Evolutionary conservation across 2,329 filamentous ascomycete genomes (phyloP).

Genomic region (Lachnellula occidentalis): DNA sequence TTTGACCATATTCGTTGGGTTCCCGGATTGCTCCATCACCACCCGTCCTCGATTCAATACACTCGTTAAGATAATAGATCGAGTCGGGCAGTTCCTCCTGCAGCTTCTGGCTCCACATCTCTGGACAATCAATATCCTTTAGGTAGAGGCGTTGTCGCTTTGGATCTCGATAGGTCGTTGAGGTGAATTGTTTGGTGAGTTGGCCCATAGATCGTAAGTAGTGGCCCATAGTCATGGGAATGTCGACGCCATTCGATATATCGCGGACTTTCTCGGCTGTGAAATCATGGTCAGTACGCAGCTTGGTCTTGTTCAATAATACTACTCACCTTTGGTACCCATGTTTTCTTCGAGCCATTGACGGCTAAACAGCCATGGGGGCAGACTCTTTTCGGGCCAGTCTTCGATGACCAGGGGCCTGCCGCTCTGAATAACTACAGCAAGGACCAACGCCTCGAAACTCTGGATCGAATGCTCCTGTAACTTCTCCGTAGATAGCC

Average conservation of each 20-base stretch:
- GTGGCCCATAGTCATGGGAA: conserved; percentile 82
- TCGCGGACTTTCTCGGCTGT: conserved; percentile 81
- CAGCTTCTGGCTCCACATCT: conserved; percentile 77
- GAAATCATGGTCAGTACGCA: conserved; percentile 19
- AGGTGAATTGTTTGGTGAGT: conserved; percentile 75
- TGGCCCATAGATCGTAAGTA: conserved; percentile 84
- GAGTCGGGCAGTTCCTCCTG: conserved; percentile 70
- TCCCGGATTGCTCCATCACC: conserved; percentile 50
- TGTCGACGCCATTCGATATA: conserved; percentile 63
- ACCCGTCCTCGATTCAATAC: conserved; percentile 50
- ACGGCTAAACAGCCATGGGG: conserved; percentile 70
- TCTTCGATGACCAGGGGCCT: conserved; percentile 88
- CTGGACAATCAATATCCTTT: conserved; percentile 94
- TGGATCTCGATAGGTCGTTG: conserved; percentile 70
- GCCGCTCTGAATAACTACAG: conserved; percentile 77
- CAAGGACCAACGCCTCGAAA: conserved; percentile 82
- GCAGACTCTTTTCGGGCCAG: conserved; percentile 65
- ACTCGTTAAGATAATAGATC: conserved; percentile 89
- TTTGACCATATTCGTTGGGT: conserved; percentile 34
- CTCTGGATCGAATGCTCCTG: conserved; percentile 67
- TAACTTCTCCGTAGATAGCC: conserved; percentile 75
- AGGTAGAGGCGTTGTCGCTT: conserved; percentile 83
- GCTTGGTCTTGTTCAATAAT: neutral
- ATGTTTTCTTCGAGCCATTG: conserved; percentile 76
- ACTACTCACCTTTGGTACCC: conserved; percentile 65